Conservation (phyloP, 768 basidiomycete species). For the Ephemerocybe angulata region DNA sequence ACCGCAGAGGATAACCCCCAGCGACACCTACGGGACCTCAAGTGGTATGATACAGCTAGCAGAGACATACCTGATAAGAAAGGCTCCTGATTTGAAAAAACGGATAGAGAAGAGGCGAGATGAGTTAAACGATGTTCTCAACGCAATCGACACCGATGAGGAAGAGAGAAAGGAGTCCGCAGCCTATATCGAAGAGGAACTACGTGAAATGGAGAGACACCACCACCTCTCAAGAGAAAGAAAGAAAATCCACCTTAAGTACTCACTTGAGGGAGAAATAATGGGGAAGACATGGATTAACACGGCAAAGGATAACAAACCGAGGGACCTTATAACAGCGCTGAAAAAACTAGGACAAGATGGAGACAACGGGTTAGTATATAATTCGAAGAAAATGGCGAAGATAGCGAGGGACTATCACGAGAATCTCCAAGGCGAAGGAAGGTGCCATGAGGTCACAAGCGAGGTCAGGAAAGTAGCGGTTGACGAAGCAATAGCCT, state of each 20-base stretch:
- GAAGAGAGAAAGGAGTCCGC: neutral
- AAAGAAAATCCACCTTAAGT: neutral
- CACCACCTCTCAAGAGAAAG: neutral
- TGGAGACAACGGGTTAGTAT: constrained; percentile 12
- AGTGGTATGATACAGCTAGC: neutral
- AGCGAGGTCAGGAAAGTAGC: neutral
- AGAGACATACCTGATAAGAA: neutral
- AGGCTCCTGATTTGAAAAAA: neutral
- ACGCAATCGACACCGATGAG: neutral
- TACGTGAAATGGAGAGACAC: neutral
- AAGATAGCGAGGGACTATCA: constrained; percentile 27
- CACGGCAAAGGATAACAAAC: constrained; percentile 1
- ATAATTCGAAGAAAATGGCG: constrained; percentile 26
- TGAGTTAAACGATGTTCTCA: neutral
- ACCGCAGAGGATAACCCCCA: neutral
- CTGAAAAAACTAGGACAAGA: constrained; percentile 3
- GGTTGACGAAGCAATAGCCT: constrained; percentile 1
- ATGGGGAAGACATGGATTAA: constrained; percentile 9
- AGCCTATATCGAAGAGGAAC: constrained; percentile 1
- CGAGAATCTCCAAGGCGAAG: constrained; percentile 22
- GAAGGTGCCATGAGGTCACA: neutral
- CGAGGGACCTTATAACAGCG: constrained; percentile 3
- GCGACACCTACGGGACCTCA: constrained; percentile 1
- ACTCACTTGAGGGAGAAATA: constrained; percentile 4
- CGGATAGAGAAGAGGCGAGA: neutral